These are phyloP conservation scores for Malassezia pachydermatis DNA, from an alignment of 1,284 basidiomycete species.

Conservation along the genomic window DNA sequence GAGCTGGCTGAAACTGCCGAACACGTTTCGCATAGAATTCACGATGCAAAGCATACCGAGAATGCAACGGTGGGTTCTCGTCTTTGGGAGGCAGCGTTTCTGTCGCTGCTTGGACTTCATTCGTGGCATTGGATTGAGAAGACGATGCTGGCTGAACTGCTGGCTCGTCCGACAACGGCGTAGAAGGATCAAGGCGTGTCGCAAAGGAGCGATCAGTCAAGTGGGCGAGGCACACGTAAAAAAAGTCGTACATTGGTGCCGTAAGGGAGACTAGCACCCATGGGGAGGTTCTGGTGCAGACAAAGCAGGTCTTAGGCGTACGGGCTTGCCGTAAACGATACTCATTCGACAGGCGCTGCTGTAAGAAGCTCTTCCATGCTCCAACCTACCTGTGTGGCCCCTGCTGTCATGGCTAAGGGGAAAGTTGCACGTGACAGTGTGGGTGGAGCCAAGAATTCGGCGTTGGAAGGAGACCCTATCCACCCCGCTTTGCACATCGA, in stretches of 20 bases:
- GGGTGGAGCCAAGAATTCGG: too few relatives aligned
- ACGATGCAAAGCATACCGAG: constrained; percentile 28
- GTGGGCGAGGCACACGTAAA: constrained; percentile 34
- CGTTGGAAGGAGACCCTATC: neutral
- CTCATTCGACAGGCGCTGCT: constrained; percentile 14
- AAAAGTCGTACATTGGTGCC: constrained; percentile 29
- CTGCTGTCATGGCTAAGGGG: too few relatives aligned
- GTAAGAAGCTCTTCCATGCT: too few relatives aligned
- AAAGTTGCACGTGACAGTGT: too few relatives aligned
- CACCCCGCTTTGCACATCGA: constrained; percentile 12
- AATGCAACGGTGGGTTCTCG: constrained; percentile 10
- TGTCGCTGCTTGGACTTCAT: neutral
- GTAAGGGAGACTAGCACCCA: constrained; percentile 31
- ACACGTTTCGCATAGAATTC: constrained; percentile 31
- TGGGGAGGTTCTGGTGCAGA: constrained; percentile 27
- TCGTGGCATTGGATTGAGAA: neutral
- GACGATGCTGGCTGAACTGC: neutral
- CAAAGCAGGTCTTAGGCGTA: constrained; percentile 28
- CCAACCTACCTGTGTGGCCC: too few relatives aligned
- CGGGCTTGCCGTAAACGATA: constrained; percentile 35
- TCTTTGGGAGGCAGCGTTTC: constrained; percentile 7
- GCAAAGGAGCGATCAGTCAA: constrained; percentile 34
- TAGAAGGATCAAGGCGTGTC: neutral
- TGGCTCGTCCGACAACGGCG: too few relatives aligned
- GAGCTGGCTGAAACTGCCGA: constrained; percentile 6